Conservation (phyloP, 2,329 filamentous ascomycete genomes). For the Colletotrichum nymphaeae region DNA sequence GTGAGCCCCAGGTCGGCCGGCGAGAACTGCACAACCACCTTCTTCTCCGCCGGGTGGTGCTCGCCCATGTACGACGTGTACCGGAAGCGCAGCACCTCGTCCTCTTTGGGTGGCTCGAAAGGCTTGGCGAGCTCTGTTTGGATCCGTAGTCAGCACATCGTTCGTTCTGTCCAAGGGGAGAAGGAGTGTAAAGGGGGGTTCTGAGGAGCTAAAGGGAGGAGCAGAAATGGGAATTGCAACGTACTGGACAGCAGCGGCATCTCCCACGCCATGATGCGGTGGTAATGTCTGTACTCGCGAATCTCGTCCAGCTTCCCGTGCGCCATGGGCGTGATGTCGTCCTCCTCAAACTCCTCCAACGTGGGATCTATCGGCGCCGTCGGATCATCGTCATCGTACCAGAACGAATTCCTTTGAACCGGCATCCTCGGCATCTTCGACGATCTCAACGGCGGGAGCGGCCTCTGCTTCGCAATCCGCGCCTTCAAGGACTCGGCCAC, state of each 20-base stretch:
- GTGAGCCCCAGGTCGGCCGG: conserved; percentile 79
- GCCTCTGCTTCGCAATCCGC: conserved; percentile 12
- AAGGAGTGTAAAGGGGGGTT: too few species aligned
- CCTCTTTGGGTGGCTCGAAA: conserved; percentile 76
- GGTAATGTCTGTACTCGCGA: conserved; percentile 89
- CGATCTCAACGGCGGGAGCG: not conserved
- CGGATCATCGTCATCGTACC: conserved; percentile 61
- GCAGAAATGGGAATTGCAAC: conserved; percentile 50
- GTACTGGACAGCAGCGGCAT: conserved; percentile 90
- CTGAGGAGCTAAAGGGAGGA: not conserved
- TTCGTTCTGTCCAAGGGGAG: not conserved
- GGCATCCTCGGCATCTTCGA: too few species aligned
- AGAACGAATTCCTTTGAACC: conserved; percentile 48
- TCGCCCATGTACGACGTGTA: conserved; percentile 98
- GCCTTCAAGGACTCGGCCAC: conserved; percentile 27
- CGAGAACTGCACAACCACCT: conserved; percentile 93
- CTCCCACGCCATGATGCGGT: conserved; percentile 91
- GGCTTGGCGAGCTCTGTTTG: conserved; percentile 81
- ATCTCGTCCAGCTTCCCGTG: conserved; percentile 91
- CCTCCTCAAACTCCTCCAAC: conserved; percentile 75
- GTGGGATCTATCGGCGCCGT: conserved; percentile 62
- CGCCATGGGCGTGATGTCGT: conserved; percentile 85
- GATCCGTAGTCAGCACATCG: conserved; percentile 34
- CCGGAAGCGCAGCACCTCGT: conserved; percentile 87
- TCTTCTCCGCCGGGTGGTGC: conserved; percentile 87